These are phyloP conservation scores for Aspergillus sergii DNA, from an alignment of 2,329 filamentous ascomycete genomes.

Conservation along the genomic window DNA sequence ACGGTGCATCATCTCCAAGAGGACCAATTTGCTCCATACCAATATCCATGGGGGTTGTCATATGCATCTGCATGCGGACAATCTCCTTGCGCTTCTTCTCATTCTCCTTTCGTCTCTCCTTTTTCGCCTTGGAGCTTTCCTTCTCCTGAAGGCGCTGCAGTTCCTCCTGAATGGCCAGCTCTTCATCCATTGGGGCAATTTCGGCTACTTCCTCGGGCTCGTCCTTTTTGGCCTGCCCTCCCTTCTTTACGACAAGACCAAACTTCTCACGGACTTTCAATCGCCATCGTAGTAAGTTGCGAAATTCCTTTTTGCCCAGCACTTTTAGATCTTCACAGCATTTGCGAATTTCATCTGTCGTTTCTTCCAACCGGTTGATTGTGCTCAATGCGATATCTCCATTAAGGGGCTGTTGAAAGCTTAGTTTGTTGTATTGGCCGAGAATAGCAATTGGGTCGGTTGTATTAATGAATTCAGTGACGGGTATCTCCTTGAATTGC, in stretches of 20 bases:
- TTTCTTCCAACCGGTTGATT: slow-evolving; percentile 82
- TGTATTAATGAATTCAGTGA: slow-evolving; percentile 92
- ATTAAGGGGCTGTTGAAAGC: slow-evolving; percentile 77
- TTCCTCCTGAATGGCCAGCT: slow-evolving; percentile 86
- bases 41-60: slow-evolving; percentile 94
- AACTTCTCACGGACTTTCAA: slow-evolving; percentile 88
- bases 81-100: slow-evolving; percentile 94
- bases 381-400: slow-evolving; percentile 86
- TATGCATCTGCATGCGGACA: slow-evolving; percentile 94
- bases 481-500: slow-evolving; percentile 85
- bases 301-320: slow-evolving; percentile 91
- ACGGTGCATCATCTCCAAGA: slow-evolving; percentile 79
- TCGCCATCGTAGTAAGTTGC: slow-evolving; percentile 84
- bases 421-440: slow-evolving; percentile 79
- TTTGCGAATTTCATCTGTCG: slow-evolving; percentile 75
- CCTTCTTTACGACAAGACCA: slow-evolving; percentile 78
- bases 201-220: slow-evolving; percentile 75
- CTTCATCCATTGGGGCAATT: slow-evolving; percentile 90
- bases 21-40: slow-evolving; percentile 85
- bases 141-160: slow-evolving; percentile 80
- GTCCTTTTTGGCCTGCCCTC: slow-evolving; percentile 49
- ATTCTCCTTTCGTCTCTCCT: slow-evolving; percentile 83
- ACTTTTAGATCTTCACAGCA: slow-evolving; percentile 87
- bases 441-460: slow-evolving; percentile 91
- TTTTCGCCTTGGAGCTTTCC: slow-evolving; percentile 74